Evolutionary conservation across 2,329 filamentous ascomycete genomes (phyloP).

Genomic region (Annulohypoxylon truncatum): DNA sequence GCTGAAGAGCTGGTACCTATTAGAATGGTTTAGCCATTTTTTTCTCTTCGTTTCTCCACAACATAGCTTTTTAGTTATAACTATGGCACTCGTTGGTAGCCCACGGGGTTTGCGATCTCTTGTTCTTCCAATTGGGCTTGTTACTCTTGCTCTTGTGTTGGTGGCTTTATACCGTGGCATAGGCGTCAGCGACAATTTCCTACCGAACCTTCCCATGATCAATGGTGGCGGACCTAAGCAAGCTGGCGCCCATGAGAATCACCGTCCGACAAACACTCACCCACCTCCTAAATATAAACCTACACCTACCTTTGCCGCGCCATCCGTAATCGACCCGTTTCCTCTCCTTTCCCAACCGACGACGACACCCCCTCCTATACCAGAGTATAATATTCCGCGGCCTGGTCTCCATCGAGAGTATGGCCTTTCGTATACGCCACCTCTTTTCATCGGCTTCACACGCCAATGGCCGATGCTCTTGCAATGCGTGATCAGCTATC

Average conservation of each 20-base stretch:
- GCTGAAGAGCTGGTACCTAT: constrained; percentile 7
- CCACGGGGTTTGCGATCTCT: constrained; percentile 35
- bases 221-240: constrained; percentile 29
- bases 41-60: constrained; percentile 3
- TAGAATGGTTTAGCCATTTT: constrained; percentile 24
- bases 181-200: constrained; percentile 34
- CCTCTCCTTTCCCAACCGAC: constrained; percentile 43
- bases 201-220: constrained; percentile 41
- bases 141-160: constrained; percentile 39
- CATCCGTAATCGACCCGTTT: constrained; percentile 44
- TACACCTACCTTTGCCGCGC: constrained; percentile 39
- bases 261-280: constrained; percentile 43
- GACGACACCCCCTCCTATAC: constrained; percentile 49
- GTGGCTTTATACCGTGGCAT: constrained; percentile 36
- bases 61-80: constrained; percentile 19
- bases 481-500: constrained; percentile 60
- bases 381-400: constrained; percentile 52
- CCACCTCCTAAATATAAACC: constrained; percentile 47
- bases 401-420: constrained; percentile 50
- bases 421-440: constrained; percentile 50
- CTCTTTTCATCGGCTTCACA: constrained; percentile 62
- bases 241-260: constrained; percentile 15
- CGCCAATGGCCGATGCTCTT: constrained; percentile 60
- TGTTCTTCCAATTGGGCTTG: constrained; percentile 38
- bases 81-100: constrained; percentile 30